Percentiles rank a stretch among this genome's conserved stretches.
phyloP scores from a whole-genome alignment of 2,329 filamentous ascomycete species.

The Elsinoe batatas region DNA sequence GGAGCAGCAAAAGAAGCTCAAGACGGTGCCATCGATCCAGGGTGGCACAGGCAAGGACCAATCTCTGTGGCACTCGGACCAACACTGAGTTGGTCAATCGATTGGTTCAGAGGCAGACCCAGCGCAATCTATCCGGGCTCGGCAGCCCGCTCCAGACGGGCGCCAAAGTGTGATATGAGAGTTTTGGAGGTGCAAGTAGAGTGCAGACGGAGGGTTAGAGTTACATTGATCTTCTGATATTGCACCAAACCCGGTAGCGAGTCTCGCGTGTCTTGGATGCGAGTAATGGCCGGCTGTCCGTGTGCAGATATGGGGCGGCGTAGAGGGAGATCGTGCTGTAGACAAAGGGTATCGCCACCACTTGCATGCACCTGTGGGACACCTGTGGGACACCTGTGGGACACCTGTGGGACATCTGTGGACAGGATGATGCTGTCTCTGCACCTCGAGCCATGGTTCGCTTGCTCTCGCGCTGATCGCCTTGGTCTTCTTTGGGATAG shows the following conservation, averaged over 20 bases:
- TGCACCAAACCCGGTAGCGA: neutral
- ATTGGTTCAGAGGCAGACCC: neutral
- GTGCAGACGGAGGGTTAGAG: neutral
- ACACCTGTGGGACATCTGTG: too few relatives aligned
- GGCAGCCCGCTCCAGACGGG: neutral
- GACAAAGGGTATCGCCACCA: too few relatives aligned
- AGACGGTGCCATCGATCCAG: neutral
- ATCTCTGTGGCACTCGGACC: slow-evolving; percentile 1
- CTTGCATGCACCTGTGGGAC: too few relatives aligned
- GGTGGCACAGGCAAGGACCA: slow-evolving; percentile 1
- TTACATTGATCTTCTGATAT: neutral
- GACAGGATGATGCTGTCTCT: too few relatives aligned
- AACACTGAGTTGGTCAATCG: neutral
- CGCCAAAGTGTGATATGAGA: neutral
- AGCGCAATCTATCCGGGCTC: slow-evolving; percentile 4
- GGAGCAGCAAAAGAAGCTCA: slow-evolving; percentile 7
- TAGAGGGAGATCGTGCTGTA: neutral
- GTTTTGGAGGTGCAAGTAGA: neutral
- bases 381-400: too few relatives aligned
- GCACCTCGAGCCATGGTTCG: slow-evolving; percentile 5
- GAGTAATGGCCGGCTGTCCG: neutral
- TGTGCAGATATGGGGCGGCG: neutral
- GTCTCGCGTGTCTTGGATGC: neutral
- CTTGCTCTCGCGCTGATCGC: neutral
- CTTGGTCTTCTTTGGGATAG: neutral